phyloP scores from a whole-genome alignment of 176 grass and related monocot genomes.

The Cocos nucifera region DNA sequence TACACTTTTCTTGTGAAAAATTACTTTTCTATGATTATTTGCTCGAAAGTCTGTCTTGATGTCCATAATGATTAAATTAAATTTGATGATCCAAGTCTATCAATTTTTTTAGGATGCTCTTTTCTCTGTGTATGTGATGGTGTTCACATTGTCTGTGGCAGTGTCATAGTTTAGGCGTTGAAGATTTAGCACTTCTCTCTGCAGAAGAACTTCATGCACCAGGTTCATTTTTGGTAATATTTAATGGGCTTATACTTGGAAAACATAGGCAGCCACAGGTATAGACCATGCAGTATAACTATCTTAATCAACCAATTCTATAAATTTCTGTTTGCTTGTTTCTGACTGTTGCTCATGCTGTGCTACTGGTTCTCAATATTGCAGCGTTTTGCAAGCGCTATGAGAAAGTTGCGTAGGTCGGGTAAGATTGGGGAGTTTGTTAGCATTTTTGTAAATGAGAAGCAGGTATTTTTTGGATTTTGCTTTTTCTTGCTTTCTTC shows the following conservation, averaged over 20 bases:
- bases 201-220: conserved; percentile 78
- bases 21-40: no score
- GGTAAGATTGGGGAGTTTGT: conserved; percentile 81
- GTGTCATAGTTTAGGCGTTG: conserved; percentile 82
- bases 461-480: conserved; percentile 42
- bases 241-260: conserved; percentile 92
- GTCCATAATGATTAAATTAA: no score
- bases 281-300: conserved; percentile 1
- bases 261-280: conserved; percentile 83
- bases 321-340: no score
- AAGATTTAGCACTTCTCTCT: conserved; percentile 63
- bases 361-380: conserved; percentile 18
- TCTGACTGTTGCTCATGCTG: no score
- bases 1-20: no score
- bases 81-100: no score
- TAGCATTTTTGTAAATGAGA: conserved; percentile 94
- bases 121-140: conserved; percentile 3
- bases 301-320: no score
- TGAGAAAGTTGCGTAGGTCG: conserved; percentile 68
- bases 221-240: conserved; percentile 90
- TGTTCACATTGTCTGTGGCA: conserved; percentile 27
- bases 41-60: no score
- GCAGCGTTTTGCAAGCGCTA: conserved; percentile 72
- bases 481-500: conserved; percentile 12
- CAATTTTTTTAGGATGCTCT: no score